These are phyloP conservation scores for Carex littledalei DNA, from an alignment of 176 grass and related monocot genomes.

Conservation along the genomic window DNA sequence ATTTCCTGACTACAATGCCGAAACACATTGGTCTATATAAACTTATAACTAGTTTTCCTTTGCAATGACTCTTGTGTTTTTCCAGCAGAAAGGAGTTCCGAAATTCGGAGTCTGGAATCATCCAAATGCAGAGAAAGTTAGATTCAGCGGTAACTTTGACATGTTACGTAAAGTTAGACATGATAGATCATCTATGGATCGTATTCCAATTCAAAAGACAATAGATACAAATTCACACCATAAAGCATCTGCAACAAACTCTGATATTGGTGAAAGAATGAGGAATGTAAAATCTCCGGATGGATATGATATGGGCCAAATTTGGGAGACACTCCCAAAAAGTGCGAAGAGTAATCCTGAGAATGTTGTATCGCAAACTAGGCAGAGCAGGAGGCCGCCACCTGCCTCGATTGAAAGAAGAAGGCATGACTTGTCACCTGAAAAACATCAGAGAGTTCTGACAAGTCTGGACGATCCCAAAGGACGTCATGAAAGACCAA, in stretches of 20 bases:
- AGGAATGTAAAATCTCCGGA: background rate
- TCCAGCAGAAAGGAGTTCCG: constrained; percentile 5
- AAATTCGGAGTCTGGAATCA: constrained; percentile 2
- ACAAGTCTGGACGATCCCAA: background rate
- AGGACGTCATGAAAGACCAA: background rate
- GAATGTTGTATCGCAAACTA: background rate
- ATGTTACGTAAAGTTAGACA: background rate
- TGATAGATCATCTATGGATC: constrained; percentile 6
- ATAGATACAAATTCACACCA: background rate
- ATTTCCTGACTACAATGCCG: background rate
- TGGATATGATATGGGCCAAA: background rate
- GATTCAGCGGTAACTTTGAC: background rate
- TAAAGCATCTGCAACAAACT: background rate
- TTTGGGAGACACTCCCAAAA: constrained; percentile 1
- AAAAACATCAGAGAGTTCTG: background rate
- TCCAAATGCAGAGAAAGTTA: background rate
- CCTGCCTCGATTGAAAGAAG: background rate
- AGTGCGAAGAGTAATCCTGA: background rate
- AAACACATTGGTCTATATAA: background rate
- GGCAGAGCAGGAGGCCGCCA: background rate
- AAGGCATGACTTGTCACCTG: background rate
- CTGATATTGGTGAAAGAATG: background rate
- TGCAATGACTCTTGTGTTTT: background rate
- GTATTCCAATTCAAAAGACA: background rate
- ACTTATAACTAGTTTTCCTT: background rate